Conservation (phyloP, 2,329 filamentous ascomycete species). For the Aspergillus melleus region DNA sequence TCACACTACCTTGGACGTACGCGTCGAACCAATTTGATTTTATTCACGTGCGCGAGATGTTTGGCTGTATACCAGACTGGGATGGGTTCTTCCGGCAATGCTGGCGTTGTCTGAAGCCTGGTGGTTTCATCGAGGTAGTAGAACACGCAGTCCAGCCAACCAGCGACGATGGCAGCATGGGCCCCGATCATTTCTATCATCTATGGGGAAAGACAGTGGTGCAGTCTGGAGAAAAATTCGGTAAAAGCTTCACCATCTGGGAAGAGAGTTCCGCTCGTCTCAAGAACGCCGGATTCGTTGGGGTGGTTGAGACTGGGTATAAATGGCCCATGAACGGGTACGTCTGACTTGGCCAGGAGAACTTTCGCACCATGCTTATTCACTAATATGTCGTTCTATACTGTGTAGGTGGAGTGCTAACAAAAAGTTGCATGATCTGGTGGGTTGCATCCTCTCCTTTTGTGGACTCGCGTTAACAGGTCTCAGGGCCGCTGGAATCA, state of each 20-base stretch:
- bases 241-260: constrained; percentile 36
- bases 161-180: constrained; percentile 20
- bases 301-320: constrained; percentile 23
- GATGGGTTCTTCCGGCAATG: constrained; percentile 36
- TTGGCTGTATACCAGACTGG: constrained; percentile 49
- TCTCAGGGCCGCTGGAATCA: neutral
- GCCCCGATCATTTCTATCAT: constrained; percentile 18
- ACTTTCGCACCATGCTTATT: neutral
- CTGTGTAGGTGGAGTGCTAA: neutral
- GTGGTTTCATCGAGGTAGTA: constrained; percentile 43
- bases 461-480: neutral
- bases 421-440: neutral
- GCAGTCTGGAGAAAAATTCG: constrained; percentile 16
- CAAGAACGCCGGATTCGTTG: constrained; percentile 27
- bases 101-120: constrained; percentile 24
- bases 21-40: constrained; percentile 40
- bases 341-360: neutral
- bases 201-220: constrained; percentile 20
- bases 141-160: constrained; percentile 34
- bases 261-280: constrained; percentile 19
- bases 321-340: constrained; percentile 24
- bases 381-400: neutral
- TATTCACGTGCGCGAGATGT: constrained; percentile 48
- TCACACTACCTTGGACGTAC: constrained; percentile 38
- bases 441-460: neutral